A percentile compares a stretch with the other conserved stretches of the same genome.
These are phyloP conservation scores for Stephania japonica DNA, from an alignment of 164 flowering plant species.

Conservation along the genomic window DNA sequence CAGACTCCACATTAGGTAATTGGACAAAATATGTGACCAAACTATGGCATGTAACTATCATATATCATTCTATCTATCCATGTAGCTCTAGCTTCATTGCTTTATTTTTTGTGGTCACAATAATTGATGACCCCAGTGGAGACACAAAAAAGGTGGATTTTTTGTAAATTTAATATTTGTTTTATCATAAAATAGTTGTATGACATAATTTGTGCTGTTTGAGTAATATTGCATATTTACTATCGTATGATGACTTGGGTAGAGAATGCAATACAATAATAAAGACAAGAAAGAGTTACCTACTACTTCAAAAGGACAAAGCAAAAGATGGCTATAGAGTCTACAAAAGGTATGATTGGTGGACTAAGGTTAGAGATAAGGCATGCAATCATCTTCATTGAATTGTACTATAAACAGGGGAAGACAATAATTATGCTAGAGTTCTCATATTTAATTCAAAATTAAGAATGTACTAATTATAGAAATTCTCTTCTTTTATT, in stretches of 20 bases:
- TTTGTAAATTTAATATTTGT: no score
- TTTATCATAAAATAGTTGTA: no score
- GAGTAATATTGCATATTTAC: neutral
- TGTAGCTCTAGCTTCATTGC: no score
- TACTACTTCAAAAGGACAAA: neutral
- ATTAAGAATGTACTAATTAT: neutral
- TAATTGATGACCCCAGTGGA: no score
- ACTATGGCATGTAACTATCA: no score
- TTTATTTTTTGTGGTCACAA: neutral
- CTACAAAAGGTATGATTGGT: neutral
- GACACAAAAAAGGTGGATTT: neutral
- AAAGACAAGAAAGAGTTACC: slow-evolving; percentile 1
- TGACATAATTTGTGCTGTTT: neutral
- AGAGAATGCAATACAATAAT: neutral
- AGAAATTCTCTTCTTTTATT: neutral
- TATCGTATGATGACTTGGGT: neutral
- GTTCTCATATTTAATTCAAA: neutral
- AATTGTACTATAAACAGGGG: neutral
- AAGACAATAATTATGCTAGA: neutral
- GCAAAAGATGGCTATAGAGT: neutral
- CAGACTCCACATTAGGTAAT: no score
- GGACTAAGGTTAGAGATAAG: neutral
- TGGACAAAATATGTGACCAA: neutral
- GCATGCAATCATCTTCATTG: slow-evolving; percentile 3
- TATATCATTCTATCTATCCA: no score